phyloP scores from a whole-genome alignment of 176 grass and related monocot species.

The Guadua angustifolia region DNA sequence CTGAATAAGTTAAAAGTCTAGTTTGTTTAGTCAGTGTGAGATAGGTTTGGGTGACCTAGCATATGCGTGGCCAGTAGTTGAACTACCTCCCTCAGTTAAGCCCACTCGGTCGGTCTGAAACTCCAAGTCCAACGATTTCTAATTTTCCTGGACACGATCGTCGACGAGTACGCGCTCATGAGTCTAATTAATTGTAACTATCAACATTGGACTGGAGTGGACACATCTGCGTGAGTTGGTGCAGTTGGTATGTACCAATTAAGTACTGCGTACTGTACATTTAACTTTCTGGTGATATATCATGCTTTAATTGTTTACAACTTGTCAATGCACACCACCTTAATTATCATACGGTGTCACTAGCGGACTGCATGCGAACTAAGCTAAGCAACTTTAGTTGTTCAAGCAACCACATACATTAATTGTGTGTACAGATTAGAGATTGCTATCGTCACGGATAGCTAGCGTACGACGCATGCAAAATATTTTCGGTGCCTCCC shows the following conservation, averaged over 20 bases:
- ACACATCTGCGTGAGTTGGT: neutral
- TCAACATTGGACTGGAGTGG: neutral
- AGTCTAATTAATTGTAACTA: neutral
- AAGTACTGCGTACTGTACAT: neutral
- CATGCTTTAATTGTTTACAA: conserved; percentile 13
- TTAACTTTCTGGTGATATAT: neutral
- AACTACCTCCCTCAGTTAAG: neutral
- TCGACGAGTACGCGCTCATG: neutral
- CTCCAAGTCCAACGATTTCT: no score
- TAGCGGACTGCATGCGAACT: neutral
- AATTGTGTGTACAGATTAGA: neutral
- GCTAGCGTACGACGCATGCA: conserved; percentile 12
- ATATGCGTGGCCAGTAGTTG: neutral
- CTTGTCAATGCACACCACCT: neutral
- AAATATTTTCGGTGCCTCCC: neutral
- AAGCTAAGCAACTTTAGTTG: conserved; percentile 32
- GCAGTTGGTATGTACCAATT: neutral
- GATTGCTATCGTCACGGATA: conserved; percentile 23
- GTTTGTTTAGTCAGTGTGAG: neutral
- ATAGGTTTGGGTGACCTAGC: neutral
- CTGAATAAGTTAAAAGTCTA: neutral
- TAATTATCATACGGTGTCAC: neutral
- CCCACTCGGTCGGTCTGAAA: neutral
- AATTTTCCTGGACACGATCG: no score
- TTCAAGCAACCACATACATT: conserved; percentile 20